Conservation (phyloP, 257 asterid genomes). For the Craterostigma plantagineum region DNA sequence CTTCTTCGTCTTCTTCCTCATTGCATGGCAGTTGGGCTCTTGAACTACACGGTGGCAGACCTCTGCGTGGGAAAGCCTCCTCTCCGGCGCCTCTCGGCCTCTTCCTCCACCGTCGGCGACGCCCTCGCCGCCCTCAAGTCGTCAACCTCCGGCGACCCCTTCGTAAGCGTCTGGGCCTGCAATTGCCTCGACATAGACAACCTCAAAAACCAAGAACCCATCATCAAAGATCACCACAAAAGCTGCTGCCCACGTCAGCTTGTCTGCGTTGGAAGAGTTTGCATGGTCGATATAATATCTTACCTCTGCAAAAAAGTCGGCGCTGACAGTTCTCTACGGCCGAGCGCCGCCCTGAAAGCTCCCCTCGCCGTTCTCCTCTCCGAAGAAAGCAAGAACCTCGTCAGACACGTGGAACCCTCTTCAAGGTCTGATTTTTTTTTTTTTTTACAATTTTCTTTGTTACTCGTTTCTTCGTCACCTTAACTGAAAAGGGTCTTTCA, state of each 20-base stretch:
- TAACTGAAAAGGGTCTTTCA: no score
- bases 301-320: conserved; percentile 42
- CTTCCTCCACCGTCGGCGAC: conserved; percentile 37
- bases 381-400: no score
- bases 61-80: conserved; percentile 93
- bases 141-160: conserved; percentile 17
- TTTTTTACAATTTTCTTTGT: no score
- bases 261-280: no score
- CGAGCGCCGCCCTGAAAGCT: conserved; percentile 35
- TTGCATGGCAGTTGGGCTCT: conserved; percentile 56
- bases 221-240: no score
- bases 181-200: conserved; percentile 15
- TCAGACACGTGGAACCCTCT: conserved; percentile 52
- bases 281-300: conserved; percentile 28
- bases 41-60: conserved; percentile 58
- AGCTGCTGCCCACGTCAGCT: no score
- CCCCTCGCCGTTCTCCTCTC: conserved; percentile 14
- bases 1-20: not conserved
- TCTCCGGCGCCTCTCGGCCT: conserved; percentile 31
- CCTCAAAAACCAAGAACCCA: no score
- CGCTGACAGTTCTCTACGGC: conserved; percentile 17
- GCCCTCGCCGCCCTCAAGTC: conserved; percentile 43
- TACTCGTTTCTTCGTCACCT: no score
- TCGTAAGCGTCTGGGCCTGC: conserved; percentile 61
- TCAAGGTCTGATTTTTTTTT: conserved; percentile 22